Conservation (phyloP, 805 yeast genomes). For the Kuraishia hungarica region DNA sequence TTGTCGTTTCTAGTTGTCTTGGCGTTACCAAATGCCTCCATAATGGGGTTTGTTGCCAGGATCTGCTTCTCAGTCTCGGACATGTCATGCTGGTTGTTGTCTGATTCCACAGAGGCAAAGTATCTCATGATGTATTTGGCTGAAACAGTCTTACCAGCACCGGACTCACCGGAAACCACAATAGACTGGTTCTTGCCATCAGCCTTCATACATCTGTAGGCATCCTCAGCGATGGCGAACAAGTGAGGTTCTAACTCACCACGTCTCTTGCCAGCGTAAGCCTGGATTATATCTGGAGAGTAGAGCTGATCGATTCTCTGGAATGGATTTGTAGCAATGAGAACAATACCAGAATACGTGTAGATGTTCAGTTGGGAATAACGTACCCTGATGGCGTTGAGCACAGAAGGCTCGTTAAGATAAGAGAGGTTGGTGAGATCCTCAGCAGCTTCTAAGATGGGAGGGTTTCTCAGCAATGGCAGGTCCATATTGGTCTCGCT, state of each 20-base stretch:
- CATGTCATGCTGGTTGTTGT: constrained; percentile 50
- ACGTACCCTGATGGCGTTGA: constrained; percentile 86
- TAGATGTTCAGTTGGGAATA: constrained; percentile 86
- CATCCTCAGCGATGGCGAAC: constrained; percentile 97
- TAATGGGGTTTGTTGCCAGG: constrained; percentile 91
- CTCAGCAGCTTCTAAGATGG: constrained; percentile 85
- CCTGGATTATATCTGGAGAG: constrained; percentile 87
- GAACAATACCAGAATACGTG: constrained; percentile 93
- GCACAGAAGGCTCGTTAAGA: constrained; percentile 91
- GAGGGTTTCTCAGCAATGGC: constrained; percentile 86
- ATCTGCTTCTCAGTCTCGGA: constrained; percentile 90
- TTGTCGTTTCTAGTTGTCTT: constrained; percentile 95
- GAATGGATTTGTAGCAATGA: constrained; percentile 94
- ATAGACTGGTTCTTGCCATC: constrained; percentile 87
- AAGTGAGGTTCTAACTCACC: constrained; percentile 96
- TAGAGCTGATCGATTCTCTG: constrained; percentile 87
- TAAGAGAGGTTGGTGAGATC: constrained; percentile 90
- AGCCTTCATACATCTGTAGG: constrained; percentile 87
- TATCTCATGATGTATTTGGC: constrained; percentile 97
- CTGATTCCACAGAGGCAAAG: constrained; percentile 83
- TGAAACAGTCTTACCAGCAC: constrained; percentile 97
- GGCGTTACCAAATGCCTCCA: constrained; percentile 98
- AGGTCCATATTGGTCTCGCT: constrained; percentile 47
- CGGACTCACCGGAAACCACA: constrained; percentile 95
- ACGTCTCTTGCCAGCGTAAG: constrained; percentile 85